Evolutionary conservation across 2,329 filamentous ascomycete genomes (phyloP).

Genomic region (Paecilomyces sp.): DNA sequence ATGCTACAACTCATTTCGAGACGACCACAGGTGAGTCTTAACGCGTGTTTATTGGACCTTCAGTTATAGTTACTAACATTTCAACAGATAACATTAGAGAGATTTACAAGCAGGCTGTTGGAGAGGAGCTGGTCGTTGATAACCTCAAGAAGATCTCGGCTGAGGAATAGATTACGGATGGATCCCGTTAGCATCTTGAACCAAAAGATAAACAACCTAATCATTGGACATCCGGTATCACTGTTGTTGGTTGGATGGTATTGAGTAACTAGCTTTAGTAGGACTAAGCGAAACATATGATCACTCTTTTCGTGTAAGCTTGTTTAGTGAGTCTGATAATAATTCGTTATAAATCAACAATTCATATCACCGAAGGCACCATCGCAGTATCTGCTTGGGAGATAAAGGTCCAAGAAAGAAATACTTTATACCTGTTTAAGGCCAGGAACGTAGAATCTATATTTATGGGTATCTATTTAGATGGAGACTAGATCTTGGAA

Average conservation of each 20-base stretch:
- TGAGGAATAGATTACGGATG: conserved; percentile 27
- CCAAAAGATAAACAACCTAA: neutral
- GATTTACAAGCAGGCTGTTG: conserved; percentile 65
- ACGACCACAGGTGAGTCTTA: conserved; percentile 57
- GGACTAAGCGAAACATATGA: neutral
- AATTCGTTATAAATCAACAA: neutral
- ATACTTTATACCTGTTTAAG: too few relatives aligned
- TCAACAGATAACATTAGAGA: conserved; percentile 78
- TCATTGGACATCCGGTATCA: neutral
- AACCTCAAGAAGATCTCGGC: conserved; percentile 66
- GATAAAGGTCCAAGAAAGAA: too few relatives aligned
- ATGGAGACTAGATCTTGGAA: conserved; percentile 5
- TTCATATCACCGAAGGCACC: neutral
- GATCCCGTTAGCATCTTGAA: neutral
- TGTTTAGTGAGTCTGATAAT: neutral
- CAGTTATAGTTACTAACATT: conserved; percentile 2
- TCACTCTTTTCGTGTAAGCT: neutral
- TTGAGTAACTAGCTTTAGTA: neutral
- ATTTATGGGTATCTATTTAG: neutral
- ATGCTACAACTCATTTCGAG: conserved; percentile 96
- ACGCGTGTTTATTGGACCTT: neutral
- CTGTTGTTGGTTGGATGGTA: neutral
- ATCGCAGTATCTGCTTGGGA: too few relatives aligned
- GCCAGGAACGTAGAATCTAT: neutral
- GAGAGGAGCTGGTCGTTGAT: conserved; percentile 81